Conservation (phyloP, 139 green algal species). For the Chlamydomonas sp. region DNA sequence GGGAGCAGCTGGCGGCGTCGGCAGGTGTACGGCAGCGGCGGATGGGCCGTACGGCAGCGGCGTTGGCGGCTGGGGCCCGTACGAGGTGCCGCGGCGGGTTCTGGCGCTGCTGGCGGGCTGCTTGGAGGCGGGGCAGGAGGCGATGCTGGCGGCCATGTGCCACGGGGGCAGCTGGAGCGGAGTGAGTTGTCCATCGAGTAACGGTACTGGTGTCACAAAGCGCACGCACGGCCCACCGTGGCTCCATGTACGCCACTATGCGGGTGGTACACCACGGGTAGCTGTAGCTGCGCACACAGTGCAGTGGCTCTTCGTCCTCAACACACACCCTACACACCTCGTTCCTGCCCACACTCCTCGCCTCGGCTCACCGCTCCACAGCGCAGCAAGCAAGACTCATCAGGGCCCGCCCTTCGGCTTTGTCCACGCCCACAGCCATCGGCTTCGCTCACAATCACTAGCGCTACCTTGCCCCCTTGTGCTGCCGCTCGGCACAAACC, state of each 20-base stretch:
- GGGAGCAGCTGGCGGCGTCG: background rate
- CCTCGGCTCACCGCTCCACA: too few species aligned
- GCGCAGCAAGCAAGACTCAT: too few species aligned
- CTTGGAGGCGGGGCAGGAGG: background rate
- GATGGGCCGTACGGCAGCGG: background rate
- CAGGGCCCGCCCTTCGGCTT: too few species aligned
- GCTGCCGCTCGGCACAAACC: background rate
- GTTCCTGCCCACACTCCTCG: too few species aligned
- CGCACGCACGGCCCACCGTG: too few species aligned
- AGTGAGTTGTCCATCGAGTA: background rate
- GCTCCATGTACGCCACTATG: too few species aligned
- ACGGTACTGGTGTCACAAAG: background rate
- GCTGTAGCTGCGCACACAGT: too few species aligned
- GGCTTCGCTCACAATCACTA: background rate
- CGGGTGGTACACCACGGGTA: too few species aligned
- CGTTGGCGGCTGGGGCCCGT: background rate
- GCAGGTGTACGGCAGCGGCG: background rate
- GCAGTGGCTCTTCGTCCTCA: too few species aligned
- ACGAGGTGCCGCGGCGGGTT: slow-evolving; percentile 14
- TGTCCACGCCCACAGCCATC: too few species aligned
- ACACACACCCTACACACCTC: too few species aligned
- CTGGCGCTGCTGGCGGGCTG: slow-evolving; percentile 6
- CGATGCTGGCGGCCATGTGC: slow-evolving; percentile 16
- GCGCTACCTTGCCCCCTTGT: background rate
- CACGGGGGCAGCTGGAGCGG: background rate